Conservation (phyloP, 495 filamentous ascomycete genomes). For the Talaromyces thailandensis region DNA sequence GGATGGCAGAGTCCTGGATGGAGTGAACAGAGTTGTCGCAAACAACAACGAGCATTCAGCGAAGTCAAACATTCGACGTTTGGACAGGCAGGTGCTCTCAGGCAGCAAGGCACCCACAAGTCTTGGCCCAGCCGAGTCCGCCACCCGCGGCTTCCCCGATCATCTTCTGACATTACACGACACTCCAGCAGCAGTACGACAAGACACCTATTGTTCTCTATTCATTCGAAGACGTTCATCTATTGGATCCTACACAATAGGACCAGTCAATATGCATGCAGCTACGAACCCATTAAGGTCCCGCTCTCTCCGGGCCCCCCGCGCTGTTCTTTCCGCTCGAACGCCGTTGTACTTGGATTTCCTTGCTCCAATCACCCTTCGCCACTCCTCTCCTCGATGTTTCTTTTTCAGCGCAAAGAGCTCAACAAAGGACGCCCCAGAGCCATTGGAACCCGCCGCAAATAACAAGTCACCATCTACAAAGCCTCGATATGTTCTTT, state of each 20-base stretch:
- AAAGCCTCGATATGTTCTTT: constrained; percentile 55
- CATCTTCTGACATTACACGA: too few relatives aligned
- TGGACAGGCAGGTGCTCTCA: not conserved
- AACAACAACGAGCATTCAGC: not conserved
- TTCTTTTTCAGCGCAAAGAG: constrained; percentile 2
- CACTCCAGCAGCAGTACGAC: not conserved
- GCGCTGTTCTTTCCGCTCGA: not conserved
- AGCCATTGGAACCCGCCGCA: not conserved
- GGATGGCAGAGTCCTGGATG: not conserved
- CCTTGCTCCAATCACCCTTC: constrained; percentile 27
- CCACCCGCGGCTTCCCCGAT: not conserved
- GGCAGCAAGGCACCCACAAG: not conserved
- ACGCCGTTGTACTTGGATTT: constrained; percentile 31
- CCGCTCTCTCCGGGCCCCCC: not conserved
- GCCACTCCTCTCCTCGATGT: constrained; percentile 13
- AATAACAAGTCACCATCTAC: not conserved
- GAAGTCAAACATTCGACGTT: not conserved
- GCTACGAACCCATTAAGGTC: not conserved
- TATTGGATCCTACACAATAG: not conserved
- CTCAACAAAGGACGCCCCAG: not conserved
- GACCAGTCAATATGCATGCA: not conserved
- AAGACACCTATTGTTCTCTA: not conserved
- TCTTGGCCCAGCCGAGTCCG: not conserved
- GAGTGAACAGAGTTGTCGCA: not conserved
- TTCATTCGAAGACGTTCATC: not conserved